Percentiles rank a stretch among this genome's conserved stretches.
phyloP scores from a whole-genome alignment of 805 yeast species.

The Blastobotrys chiropterorum region DNA sequence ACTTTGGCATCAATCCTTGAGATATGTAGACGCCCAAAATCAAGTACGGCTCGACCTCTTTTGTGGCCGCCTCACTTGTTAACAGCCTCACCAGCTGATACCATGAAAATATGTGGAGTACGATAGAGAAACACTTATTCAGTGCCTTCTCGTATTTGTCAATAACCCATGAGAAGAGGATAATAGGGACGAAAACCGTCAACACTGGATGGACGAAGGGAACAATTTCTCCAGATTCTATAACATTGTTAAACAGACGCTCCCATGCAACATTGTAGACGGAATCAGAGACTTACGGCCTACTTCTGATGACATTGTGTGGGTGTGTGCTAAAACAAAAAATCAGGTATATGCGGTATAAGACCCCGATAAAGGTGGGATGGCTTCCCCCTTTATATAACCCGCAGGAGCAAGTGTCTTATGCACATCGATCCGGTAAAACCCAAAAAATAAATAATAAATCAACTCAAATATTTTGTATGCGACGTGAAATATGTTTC shows the following conservation, averaged over 20 bases:
- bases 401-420: too few relatives aligned
- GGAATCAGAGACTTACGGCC: not conserved
- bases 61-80: not conserved
- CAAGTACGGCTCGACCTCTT: not conserved
- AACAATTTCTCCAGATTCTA: not conserved
- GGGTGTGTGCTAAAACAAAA: not conserved
- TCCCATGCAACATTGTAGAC: not conserved
- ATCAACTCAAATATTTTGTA: too few relatives aligned
- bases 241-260: not conserved
- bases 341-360: too few relatives aligned
- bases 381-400: not conserved
- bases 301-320: not conserved
- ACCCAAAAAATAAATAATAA: too few relatives aligned
- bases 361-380: too few relatives aligned
- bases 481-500: too few relatives aligned
- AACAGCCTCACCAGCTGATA: not conserved
- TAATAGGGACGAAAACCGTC: not conserved
- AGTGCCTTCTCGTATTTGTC: not conserved
- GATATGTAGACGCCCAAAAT: not conserved
- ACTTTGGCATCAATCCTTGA: not conserved
- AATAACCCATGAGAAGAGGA: not conserved
- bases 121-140: not conserved
- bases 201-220: not conserved
- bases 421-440: too few relatives aligned
- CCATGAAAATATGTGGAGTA: not conserved